Percentiles rank a stretch among this genome's conserved stretches.
Evolutionary conservation across 2,329 filamentous ascomycete species (phyloP).

Genomic region (Neonectria faginata): DNA sequence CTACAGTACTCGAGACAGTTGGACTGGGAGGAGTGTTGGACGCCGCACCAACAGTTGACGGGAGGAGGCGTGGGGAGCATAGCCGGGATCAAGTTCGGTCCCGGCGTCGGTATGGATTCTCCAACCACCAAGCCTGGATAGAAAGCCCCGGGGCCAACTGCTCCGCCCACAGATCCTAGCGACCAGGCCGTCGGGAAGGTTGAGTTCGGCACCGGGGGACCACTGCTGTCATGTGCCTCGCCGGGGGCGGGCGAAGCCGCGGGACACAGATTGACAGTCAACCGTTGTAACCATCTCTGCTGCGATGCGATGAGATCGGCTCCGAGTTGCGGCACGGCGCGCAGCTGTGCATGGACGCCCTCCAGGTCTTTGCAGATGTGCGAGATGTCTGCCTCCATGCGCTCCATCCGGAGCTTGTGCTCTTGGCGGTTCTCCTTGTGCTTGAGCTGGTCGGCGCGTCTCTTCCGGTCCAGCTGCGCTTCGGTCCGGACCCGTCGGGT

Average conservation of each 20-base stretch:
- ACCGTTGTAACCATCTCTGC: conserved; percentile 27
- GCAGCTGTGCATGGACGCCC: conserved; percentile 35
- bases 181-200: conserved; percentile 25
- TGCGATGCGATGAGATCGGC: conserved; percentile 27
- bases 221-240: conserved; percentile 26
- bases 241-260: conserved; percentile 19
- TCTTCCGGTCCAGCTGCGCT: conserved; percentile 44
- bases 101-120: conserved; percentile 22
- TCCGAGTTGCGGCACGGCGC: conserved; percentile 26
- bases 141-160: conserved; percentile 3
- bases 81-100: conserved; percentile 20
- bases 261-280: conserved; percentile 5
- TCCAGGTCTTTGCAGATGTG: conserved; percentile 40
- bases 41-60: conserved; percentile 44
- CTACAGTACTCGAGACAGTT: conserved; percentile 44
- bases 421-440: conserved; percentile 44
- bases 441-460: conserved; percentile 42
- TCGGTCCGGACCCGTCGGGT: conserved; percentile 41
- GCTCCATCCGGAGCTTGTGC: conserved; percentile 43
- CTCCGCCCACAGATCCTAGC: conserved; percentile 2
- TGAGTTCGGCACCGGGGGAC: conserved; percentile 14
- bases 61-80: conserved; percentile 30
- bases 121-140: conserved; percentile 8
- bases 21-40: conserved; percentile 37
- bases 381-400: conserved; percentile 43